phyloP scores from a whole-genome alignment of 2,329 filamentous ascomycete species.

The Xylaria sp. region DNA sequence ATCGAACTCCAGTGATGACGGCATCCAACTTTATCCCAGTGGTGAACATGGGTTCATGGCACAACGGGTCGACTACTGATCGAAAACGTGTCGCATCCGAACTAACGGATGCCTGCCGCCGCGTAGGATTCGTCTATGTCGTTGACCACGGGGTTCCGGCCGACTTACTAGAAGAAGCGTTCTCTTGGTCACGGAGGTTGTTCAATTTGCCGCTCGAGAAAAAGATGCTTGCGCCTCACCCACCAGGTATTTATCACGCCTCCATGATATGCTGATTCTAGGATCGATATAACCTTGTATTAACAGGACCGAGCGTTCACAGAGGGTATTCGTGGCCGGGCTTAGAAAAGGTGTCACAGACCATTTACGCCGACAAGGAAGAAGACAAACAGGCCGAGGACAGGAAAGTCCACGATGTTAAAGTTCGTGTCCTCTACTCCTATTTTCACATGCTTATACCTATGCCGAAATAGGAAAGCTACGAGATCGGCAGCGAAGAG shows the following conservation, averaged over 20 bases:
- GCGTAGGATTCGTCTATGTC: constrained; percentile 49
- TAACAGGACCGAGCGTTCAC: constrained; percentile 57
- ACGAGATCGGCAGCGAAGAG: constrained; percentile 61
- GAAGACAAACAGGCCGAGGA: constrained; percentile 55
- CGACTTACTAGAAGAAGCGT: constrained; percentile 52
- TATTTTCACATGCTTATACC: constrained; percentile 5
- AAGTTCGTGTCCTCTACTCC: constrained; percentile 51
- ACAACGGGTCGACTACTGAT: constrained; percentile 37
- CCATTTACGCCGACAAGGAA: constrained; percentile 53
- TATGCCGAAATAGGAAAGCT: constrained; percentile 57
- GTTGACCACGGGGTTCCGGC: constrained; percentile 49
- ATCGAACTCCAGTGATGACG: not conserved
- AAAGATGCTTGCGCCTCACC: constrained; percentile 52
- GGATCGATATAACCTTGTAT: not conserved
- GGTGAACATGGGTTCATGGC: constrained; percentile 44
- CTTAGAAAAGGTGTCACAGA: constrained; percentile 63
- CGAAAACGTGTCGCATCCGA: constrained; percentile 44
- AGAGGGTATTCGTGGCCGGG: constrained; percentile 67
- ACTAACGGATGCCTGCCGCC: constrained; percentile 47
- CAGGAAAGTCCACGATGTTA: constrained; percentile 60
- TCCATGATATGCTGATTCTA: not conserved
- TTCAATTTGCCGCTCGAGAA: constrained; percentile 49
- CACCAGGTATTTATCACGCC: constrained; percentile 41
- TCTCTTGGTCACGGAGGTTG: constrained; percentile 49
- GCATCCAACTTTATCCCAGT: constrained; percentile 40